phyloP scores from a whole-genome alignment of 176 grass and related monocot genomes.

The Cenchrus fungigraminus region DNA sequence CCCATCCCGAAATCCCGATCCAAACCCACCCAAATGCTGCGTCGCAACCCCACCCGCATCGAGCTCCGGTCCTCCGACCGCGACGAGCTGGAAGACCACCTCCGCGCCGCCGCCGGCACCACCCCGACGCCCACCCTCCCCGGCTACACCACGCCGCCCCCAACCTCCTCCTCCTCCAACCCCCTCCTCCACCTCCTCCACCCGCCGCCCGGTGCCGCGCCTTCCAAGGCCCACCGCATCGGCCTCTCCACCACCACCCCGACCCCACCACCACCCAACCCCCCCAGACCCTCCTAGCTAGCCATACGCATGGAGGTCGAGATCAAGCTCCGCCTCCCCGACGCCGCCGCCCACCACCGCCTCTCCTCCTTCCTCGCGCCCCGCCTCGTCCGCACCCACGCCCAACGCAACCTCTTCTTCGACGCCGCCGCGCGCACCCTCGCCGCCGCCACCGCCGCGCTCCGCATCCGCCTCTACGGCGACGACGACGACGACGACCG shows the following conservation, averaged over 20 bases:
- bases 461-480: constrained; percentile 76
- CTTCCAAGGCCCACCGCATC: constrained; percentile 73
- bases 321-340: constrained; percentile 79
- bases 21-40: constrained; percentile 55
- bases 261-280: neutral
- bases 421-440: constrained; percentile 68
- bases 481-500: constrained; percentile 13
- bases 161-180: constrained; percentile 30
- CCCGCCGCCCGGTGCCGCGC: constrained; percentile 57
- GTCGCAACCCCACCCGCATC: constrained; percentile 75
- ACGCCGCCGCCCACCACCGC: constrained; percentile 71
- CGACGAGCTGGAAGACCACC: constrained; percentile 74
- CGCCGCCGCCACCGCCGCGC: constrained; percentile 59
- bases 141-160: constrained; percentile 34
- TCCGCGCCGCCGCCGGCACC: constrained; percentile 41
- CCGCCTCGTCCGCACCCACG: constrained; percentile 61
- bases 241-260: constrained; percentile 47
- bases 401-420: constrained; percentile 87
- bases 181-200: constrained; percentile 67
- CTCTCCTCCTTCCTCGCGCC: constrained; percentile 70
- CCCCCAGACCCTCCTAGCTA: constrained; percentile 38
- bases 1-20: neutral
- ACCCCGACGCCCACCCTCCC: constrained; percentile 32
- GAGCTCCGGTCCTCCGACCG: constrained; percentile 72
- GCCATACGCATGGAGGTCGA: constrained; percentile 71